Conservation (phyloP, 2,329 filamentous ascomycete genomes). For the Beauveria pseudobassiana region DNA sequence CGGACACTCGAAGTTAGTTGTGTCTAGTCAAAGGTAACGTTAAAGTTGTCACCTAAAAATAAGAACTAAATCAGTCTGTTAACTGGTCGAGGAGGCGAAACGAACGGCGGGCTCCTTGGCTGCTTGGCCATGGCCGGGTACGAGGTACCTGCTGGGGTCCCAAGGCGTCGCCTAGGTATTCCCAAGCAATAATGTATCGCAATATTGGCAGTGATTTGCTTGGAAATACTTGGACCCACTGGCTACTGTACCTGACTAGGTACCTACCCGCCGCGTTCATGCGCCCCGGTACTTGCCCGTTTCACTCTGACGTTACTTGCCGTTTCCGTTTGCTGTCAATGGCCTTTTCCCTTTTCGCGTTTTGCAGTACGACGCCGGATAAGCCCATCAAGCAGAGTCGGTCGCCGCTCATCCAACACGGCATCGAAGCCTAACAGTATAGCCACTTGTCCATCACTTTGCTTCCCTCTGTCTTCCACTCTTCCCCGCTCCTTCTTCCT, state of each 20-base stretch:
- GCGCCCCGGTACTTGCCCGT: not conserved
- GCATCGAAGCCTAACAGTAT: not conserved
- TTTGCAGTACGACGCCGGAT: no score
- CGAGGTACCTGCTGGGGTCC: not conserved
- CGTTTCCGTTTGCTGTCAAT: not conserved
- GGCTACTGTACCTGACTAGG: no score
- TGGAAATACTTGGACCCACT: no score
- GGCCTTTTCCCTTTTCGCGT: no score
- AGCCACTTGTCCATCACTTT: not conserved
- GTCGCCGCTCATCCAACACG: not conserved
- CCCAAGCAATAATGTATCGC: no score
- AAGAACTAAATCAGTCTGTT: no score
- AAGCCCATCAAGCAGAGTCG: not conserved
- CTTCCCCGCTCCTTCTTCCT: not conserved
- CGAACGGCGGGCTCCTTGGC: not conserved
- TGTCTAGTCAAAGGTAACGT: no score
- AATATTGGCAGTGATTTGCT: no score
- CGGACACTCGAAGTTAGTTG: no score
- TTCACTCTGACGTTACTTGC: slow-evolving; percentile 2
- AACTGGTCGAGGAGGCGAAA: not conserved
- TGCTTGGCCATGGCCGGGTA: not conserved
- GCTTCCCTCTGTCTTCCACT: not conserved
- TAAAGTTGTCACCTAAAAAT: no score
- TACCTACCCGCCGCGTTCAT: not conserved
- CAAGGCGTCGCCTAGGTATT: no score